A percentile compares a stretch with the other conserved stretches of the same genome.
phyloP scores from a whole-genome alignment of 1,284 basidiomycete genomes.

The Ustilago trichophora region DNA sequence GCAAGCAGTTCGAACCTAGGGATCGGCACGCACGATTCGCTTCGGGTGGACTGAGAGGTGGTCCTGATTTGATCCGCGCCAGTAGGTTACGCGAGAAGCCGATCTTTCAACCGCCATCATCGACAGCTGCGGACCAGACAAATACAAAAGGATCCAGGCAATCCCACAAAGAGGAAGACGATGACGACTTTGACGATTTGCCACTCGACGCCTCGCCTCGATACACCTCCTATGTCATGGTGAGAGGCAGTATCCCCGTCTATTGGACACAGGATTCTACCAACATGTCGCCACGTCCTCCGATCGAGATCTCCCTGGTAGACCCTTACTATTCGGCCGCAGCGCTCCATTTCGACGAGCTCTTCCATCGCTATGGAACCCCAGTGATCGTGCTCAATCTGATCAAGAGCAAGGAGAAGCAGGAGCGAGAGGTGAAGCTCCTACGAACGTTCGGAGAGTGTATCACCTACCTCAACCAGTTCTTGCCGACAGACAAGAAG shows the following conservation, averaged over 20 bases:
- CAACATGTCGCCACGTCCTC: slow-evolving; percentile 88
- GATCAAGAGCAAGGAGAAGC: slow-evolving; percentile 74
- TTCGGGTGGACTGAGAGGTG: slow-evolving; percentile 3
- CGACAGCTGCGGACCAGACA: background rate
- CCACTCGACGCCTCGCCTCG: slow-evolving; percentile 71
- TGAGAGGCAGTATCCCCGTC: slow-evolving; percentile 92
- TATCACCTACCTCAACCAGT: slow-evolving; percentile 92
- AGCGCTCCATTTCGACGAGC: slow-evolving; percentile 89
- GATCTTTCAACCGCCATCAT: background rate
- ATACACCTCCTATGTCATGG: slow-evolving; percentile 96
- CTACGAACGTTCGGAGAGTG: slow-evolving; percentile 91
- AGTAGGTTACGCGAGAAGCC: slow-evolving; percentile 36
- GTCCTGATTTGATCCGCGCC: slow-evolving; percentile 15
- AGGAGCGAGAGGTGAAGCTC: slow-evolving; percentile 90
- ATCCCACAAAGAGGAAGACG: slow-evolving; percentile 4
- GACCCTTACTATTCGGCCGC: slow-evolving; percentile 96
- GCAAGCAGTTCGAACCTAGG: slow-evolving; percentile 18
- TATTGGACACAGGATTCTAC: slow-evolving; percentile 95
- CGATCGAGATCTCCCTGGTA: slow-evolving; percentile 87
- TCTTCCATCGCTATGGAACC: slow-evolving; percentile 88
- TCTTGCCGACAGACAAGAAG: slow-evolving; percentile 79
- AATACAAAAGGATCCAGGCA: background rate
- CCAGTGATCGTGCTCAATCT: slow-evolving; percentile 95
- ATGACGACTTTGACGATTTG: slow-evolving; percentile 27
- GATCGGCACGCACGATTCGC: slow-evolving; percentile 5